Evolutionary conservation across 2,329 filamentous ascomycete species (phyloP), one percentile per base, ranked within the genome.

Genomic region (Paracoccidioides brasiliensis): DNA sequence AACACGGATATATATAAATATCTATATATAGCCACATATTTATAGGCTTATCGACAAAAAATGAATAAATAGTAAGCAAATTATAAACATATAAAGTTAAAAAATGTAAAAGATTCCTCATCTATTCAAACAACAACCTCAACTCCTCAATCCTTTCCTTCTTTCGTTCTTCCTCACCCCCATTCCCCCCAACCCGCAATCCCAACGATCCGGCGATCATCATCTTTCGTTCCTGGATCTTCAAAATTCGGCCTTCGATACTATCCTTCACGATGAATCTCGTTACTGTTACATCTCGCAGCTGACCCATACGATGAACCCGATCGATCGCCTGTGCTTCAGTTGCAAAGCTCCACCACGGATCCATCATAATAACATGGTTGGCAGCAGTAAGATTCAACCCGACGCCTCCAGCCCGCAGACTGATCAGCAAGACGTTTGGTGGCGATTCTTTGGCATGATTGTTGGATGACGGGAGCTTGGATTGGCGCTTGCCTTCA

Each of bases 311-410:
- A 7, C 93, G 83, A 74, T 98, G 93, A 38, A 98, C 90, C 1
- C 93, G 88, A 73, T 98, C 93, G 65, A 98, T 97, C 7, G 93
- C 93, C 71, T 98, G 93, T 4, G 90, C 89, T 72, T 98, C 93
- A 10, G 97, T 85, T 0, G 93, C 90, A 70, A 91, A 98, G 67
- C 88, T 94, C 93, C 93, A 98, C 93, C 93, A 98, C 0, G 93
- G 93, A 70, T 98, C 93, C 93, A 98, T 97, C 87, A 98, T 94
- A 74, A 86, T 98, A 4, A 98, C 94, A 54, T 88, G 78, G 60
- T 85, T 88, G 5, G 93, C 93, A 61, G 84, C 84, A 0, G 91
- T 97, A 58, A 98, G 72, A 66, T 98, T 98, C 45, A 98, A 76
- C 0, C 93, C 93, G 0, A 98, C 93, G 30, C 93, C 94, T 4